Conservation (phyloP, 192 early-diverging fungal genomes). For the Coemansia biformis region DNA sequence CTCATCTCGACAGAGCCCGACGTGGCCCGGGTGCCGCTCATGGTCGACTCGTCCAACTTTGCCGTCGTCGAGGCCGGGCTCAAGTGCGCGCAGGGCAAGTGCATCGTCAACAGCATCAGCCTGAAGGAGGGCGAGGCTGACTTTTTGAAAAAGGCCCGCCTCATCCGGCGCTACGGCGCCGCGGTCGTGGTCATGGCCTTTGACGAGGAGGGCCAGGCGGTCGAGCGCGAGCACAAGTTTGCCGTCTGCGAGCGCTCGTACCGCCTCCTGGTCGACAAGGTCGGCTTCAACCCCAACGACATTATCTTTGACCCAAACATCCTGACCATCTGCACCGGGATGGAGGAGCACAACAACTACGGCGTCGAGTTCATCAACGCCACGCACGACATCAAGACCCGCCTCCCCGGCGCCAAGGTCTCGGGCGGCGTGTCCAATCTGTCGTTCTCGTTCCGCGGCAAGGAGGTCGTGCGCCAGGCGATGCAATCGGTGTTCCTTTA, state of each 20-base stretch:
- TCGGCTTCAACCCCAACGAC: conserved; percentile 81
- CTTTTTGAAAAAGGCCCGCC: conserved; percentile 84
- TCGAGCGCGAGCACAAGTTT: conserved; percentile 75
- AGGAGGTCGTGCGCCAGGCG: conserved; percentile 84
- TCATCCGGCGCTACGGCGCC: conserved; percentile 86
- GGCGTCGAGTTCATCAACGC: conserved; percentile 90
- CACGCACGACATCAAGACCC: conserved; percentile 66
- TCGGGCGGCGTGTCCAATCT: conserved; percentile 96
- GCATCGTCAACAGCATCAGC: conserved; percentile 95
- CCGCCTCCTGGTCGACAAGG: conserved; percentile 73
- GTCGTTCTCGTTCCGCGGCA: conserved; percentile 96
- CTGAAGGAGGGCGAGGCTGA: conserved; percentile 92
- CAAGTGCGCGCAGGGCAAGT: conserved; percentile 95
- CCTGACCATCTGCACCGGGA: conserved; percentile 90
- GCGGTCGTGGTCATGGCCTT: conserved; percentile 98
- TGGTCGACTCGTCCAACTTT: conserved; percentile 98
- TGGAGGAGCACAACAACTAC: conserved; percentile 97
- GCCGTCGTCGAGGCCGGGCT: conserved; percentile 92
- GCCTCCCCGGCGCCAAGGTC: conserved; percentile 84
- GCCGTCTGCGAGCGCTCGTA: conserved; percentile 89
- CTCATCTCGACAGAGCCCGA: conserved; percentile 92
- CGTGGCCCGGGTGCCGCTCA: conserved; percentile 79
- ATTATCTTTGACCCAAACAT: conserved; percentile 93
- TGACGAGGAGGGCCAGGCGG: conserved; percentile 92
- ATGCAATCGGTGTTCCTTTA: conserved; percentile 96